Percentiles rank a stretch among this genome's conserved stretches.
Conservation (phyloP, 2,329 filamentous ascomycete genomes). For the Clarireedia monteithiana region DNA sequence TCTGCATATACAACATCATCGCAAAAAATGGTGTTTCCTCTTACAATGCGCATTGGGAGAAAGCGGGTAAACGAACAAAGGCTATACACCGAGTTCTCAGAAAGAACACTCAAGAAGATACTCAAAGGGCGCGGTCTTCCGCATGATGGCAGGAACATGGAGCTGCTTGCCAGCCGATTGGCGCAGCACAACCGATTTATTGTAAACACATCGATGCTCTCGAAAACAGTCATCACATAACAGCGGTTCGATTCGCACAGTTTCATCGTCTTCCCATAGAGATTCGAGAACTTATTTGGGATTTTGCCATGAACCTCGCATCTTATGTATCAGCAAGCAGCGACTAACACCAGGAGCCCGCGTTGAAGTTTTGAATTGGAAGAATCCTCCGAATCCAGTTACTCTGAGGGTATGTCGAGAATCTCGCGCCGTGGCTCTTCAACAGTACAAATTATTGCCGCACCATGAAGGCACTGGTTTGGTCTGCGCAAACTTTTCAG, state of each 20-base stretch:
- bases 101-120: too few species aligned
- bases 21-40: too few species aligned
- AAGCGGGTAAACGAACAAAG: too few species aligned
- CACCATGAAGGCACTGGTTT: background rate
- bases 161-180: background rate
- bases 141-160: too few species aligned
- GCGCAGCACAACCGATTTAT: background rate
- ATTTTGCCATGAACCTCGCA: background rate
- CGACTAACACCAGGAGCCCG: background rate
- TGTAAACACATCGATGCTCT: background rate
- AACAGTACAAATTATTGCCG: background rate
- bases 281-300: background rate
- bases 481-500: background rate
- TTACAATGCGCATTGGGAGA: too few species aligned
- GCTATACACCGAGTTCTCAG: too few species aligned
- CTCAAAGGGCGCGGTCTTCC: too few species aligned
- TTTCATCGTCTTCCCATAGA: background rate
- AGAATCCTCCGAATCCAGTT: background rate
- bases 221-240: background rate
- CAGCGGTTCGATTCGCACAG: background rate
- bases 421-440: background rate
- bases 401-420: background rate
- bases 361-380: background rate
- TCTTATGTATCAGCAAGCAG: background rate
- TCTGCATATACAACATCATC: too few species aligned